Conservation (phyloP, 306 rosid genomes). For the Ormosia emarginata region DNA sequence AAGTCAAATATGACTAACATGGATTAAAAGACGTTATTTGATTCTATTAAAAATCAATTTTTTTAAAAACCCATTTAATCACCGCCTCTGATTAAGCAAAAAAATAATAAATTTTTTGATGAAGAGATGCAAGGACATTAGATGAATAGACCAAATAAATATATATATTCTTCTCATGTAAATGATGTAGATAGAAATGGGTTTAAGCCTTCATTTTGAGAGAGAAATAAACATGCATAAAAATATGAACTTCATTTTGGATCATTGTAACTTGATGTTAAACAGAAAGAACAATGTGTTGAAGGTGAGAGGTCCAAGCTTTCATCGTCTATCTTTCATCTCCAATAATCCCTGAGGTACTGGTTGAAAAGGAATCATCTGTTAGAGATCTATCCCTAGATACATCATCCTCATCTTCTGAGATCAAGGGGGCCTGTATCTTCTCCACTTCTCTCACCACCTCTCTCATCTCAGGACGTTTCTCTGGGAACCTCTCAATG, state of each 20-base stretch:
- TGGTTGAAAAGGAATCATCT: conserved; percentile 54
- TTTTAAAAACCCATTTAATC: no score
- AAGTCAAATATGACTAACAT: no score
- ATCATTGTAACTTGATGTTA: not conserved
- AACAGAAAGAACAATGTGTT: not conserved
- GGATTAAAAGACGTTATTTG: no score
- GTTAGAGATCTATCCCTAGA: conserved; percentile 52
- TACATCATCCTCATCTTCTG: conserved; percentile 45
- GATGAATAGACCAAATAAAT: not conserved
- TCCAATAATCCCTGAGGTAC: conserved; percentile 33
- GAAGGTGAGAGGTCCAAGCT: not conserved
- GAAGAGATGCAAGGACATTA: no score
- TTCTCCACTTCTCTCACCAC: conserved; percentile 58
- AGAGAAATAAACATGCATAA: not conserved
- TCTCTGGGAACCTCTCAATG: conserved; percentile 53
- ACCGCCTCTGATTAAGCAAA: no score
- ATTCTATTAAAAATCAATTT: no score
- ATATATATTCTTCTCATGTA: not conserved
- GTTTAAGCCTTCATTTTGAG: not conserved
- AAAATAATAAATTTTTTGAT: no score
- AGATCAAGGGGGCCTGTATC: conserved; percentile 17
- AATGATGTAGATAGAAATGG: not conserved
- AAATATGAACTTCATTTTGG: conserved; percentile 1
- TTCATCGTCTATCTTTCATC: conserved; percentile 35
- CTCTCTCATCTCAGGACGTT: conserved; percentile 64